Conservation (phyloP, 1,284 basidiomycete species). For the Trichosporon asahii region DNA sequence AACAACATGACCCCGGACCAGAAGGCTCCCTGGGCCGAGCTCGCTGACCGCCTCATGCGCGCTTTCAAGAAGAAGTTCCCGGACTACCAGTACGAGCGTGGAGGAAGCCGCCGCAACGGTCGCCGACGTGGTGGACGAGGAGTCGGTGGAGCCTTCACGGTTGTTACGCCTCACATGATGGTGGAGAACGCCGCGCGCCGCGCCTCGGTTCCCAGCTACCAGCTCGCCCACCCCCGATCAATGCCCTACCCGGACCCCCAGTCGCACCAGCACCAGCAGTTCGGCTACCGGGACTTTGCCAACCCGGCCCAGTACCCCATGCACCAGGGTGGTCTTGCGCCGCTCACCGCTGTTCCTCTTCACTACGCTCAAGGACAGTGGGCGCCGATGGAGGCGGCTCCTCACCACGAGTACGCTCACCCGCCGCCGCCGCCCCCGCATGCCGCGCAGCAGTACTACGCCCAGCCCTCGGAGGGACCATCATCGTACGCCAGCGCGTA, state of each 20-base stretch:
- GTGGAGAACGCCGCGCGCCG: slow-evolving; percentile 15
- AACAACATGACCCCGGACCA: slow-evolving; percentile 16
- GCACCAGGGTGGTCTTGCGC: background rate
- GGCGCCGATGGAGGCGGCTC: slow-evolving; percentile 1
- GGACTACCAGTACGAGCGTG: slow-evolving; percentile 30
- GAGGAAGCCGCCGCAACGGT: slow-evolving; percentile 18
- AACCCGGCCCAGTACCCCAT: slow-evolving; percentile 5
- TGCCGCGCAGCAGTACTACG: background rate
- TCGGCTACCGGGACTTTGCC: background rate
- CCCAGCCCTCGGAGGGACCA: background rate
- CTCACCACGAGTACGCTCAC: slow-evolving; percentile 6
- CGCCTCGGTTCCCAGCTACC: slow-evolving; percentile 5
- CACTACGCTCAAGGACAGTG: slow-evolving; percentile 7
- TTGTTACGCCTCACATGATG: slow-evolving; percentile 13
- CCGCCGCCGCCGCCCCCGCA: slow-evolving; percentile 8
- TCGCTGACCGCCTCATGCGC: slow-evolving; percentile 23
- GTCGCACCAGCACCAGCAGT: slow-evolving; percentile 13
- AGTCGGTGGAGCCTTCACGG: slow-evolving; percentile 6
- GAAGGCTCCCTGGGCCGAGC: slow-evolving; percentile 25
- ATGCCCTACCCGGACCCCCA: slow-evolving; percentile 1
- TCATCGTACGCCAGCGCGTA: background rate
- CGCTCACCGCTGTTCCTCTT: slow-evolving; percentile 5
- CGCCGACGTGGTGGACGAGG: slow-evolving; percentile 7
- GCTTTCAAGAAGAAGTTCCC: slow-evolving; percentile 29
- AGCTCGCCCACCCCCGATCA: slow-evolving; percentile 3